A percentile compares a stretch with the other conserved stretches of the same genome.
phyloP scores from a whole-genome alignment of 2,329 filamentous ascomycete species.

The Venturia aucupariae region DNA sequence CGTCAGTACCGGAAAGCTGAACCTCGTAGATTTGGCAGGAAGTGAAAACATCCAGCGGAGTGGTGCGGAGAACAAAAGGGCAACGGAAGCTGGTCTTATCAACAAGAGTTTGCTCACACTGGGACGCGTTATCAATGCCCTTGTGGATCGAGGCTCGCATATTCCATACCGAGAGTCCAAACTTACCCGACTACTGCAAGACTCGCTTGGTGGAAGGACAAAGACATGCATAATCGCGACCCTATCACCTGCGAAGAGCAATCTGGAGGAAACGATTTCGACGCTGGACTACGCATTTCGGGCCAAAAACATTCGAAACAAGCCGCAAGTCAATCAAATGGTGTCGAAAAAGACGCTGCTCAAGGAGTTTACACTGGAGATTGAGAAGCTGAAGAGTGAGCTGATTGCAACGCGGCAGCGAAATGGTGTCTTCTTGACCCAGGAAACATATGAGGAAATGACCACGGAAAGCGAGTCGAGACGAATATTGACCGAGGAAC shows the following conservation, averaged over 20 bases:
- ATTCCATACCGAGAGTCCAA: constrained; percentile 95
- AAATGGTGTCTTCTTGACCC: constrained; percentile 89
- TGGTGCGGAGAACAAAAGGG: constrained; percentile 95
- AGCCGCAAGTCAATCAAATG: constrained; percentile 86
- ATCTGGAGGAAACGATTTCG: constrained; percentile 95
- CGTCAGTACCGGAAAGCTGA: constrained; percentile 84
- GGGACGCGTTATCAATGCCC: constrained; percentile 91
- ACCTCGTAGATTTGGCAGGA: constrained; percentile 90
- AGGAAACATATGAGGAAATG: constrained; percentile 83
- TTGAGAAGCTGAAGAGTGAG: constrained; percentile 90
- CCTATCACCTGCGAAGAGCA: constrained; percentile 86
- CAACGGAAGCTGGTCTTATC: constrained; percentile 89
- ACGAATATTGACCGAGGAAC: constrained; percentile 84
- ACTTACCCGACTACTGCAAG: constrained; percentile 86
- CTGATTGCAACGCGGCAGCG: constrained; percentile 85
- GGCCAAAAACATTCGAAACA: constrained; percentile 97
- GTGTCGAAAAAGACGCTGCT: constrained; percentile 90
- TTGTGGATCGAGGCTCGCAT: constrained; percentile 81
- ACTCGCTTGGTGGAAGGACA: constrained; percentile 87
- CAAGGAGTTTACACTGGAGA: constrained; percentile 81
- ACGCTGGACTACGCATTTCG: constrained; percentile 96
- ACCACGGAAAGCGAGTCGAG: constrained; percentile 86
- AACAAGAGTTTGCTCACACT: constrained; percentile 96
- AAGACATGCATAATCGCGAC: constrained; percentile 99
- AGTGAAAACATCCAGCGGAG: constrained; percentile 97